Conservation (phyloP, 495 filamentous ascomycete species). For the Apiosordaria backusii region DNA sequence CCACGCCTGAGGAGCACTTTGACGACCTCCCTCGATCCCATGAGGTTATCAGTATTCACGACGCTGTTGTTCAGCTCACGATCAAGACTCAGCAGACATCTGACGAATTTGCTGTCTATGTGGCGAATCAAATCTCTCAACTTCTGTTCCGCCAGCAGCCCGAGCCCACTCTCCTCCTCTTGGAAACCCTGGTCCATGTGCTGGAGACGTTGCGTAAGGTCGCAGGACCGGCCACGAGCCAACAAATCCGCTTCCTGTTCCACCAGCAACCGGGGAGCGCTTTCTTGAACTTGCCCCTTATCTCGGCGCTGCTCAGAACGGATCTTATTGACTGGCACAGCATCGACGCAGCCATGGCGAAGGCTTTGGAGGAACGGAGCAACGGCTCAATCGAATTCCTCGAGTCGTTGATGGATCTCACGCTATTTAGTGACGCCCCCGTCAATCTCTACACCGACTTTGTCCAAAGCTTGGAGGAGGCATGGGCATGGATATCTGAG, state of each 20-base stretch:
- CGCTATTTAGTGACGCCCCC: slow-evolving; percentile 72
- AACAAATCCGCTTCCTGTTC: slow-evolving; percentile 66
- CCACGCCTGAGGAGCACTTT: slow-evolving; percentile 65
- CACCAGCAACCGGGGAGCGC: slow-evolving; percentile 63
- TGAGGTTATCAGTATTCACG: slow-evolving; percentile 60
- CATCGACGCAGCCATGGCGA: slow-evolving; percentile 72
- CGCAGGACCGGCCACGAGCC: slow-evolving; percentile 65
- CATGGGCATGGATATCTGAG: slow-evolving; percentile 76
- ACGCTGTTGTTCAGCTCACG: slow-evolving; percentile 50
- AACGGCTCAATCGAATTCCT: slow-evolving; percentile 70
- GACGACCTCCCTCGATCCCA: slow-evolving; percentile 63
- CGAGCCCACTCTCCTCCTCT: slow-evolving; percentile 61
- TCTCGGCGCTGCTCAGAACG: slow-evolving; percentile 63
- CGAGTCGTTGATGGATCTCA: slow-evolving; percentile 66
- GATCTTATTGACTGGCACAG: slow-evolving; percentile 76
- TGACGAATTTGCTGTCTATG: slow-evolving; percentile 64
- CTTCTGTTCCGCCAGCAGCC: slow-evolving; percentile 53
- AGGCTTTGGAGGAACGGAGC: slow-evolving; percentile 65
- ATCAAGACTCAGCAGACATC: slow-evolving; percentile 55
- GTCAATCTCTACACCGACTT: slow-evolving; percentile 81
- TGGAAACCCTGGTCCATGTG: slow-evolving; percentile 80
- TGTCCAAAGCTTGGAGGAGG: slow-evolving; percentile 71
- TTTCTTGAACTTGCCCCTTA: slow-evolving; percentile 74
- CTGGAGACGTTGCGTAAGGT: slow-evolving; percentile 77
- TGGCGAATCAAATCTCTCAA: slow-evolving; percentile 67